Conservation (phyloP, 2,329 filamentous ascomycete species). For the Aspergillus costaricaensis region DNA sequence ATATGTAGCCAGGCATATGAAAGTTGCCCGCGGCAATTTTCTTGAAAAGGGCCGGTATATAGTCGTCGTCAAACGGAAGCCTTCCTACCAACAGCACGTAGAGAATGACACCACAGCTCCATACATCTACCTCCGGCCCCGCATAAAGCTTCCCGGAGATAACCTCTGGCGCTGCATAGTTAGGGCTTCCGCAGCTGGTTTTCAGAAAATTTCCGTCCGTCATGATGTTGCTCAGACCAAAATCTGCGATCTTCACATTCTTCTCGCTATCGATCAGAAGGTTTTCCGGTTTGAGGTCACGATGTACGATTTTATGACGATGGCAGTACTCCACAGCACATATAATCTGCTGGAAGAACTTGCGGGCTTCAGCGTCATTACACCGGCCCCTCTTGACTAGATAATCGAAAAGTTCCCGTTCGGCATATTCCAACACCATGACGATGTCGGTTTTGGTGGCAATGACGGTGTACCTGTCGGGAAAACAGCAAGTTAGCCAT, state of each 20-base stretch:
- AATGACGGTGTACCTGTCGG: constrained; percentile 83
- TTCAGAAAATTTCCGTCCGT: constrained; percentile 99
- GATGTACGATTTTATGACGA: constrained; percentile 96
- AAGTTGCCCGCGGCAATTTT: constrained; percentile 97
- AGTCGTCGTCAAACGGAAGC: constrained; percentile 95
- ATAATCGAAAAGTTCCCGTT: constrained; percentile 96
- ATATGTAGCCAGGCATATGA: constrained; percentile 88
- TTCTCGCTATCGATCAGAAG: constrained; percentile 90
- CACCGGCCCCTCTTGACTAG: constrained; percentile 93
- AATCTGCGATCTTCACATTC: constrained; percentile 99
- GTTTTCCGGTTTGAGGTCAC: constrained; percentile 97
- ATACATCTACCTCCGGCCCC: constrained; percentile 96
- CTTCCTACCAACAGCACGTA: constrained; percentile 66
- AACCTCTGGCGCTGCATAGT: constrained; percentile 96
- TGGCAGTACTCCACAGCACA: constrained; percentile 99
- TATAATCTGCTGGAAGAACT: constrained; percentile 99
- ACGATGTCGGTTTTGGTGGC: constrained; percentile 93
- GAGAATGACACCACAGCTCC: constrained; percentile 65
- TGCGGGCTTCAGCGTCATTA: constrained; percentile 86
- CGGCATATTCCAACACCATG: constrained; percentile 98
- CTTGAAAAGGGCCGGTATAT: constrained; percentile 95
- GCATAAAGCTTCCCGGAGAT: constrained; percentile 98
- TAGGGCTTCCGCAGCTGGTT: constrained; percentile 96
- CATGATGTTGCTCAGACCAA: constrained; percentile 99
- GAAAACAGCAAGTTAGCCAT: constrained; percentile 19